phyloP scores from a whole-genome alignment of 140 eudicot species.

The Senecio squalidus region DNA sequence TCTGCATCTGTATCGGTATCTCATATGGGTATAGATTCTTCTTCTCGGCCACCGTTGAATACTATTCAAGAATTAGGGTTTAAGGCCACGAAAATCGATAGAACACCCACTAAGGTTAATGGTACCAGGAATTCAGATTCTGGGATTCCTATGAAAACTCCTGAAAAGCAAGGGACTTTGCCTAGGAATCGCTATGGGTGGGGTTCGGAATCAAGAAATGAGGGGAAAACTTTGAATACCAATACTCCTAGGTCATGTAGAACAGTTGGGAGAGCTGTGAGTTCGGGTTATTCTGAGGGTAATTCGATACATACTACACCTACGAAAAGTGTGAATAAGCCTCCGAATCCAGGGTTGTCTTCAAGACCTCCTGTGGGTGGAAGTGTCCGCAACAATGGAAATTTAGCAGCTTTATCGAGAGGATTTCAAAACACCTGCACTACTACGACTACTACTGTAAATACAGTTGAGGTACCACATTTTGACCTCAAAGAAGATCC shows the following conservation, averaged over 20 bases:
- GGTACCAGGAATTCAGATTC: constrained; percentile 32
- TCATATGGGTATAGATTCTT: constrained; percentile 28
- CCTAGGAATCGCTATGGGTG: constrained; percentile 51
- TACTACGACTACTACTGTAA: constrained; percentile 53
- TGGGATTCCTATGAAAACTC: constrained; percentile 49
- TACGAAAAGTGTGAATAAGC: constrained; percentile 82
- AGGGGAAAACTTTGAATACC: constrained; percentile 30
- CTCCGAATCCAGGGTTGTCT: constrained; percentile 57
- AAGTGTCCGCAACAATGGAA: constrained; percentile 42
- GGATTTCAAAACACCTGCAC: constrained; percentile 43
- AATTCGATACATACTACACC: constrained; percentile 75
- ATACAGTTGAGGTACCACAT: constrained; percentile 79
- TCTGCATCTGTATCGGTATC: constrained; percentile 7
- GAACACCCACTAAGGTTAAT: constrained; percentile 65
- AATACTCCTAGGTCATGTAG: constrained; percentile 68
- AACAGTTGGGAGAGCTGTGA: constrained; percentile 41
- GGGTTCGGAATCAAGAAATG: constrained; percentile 46
- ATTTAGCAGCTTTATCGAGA: constrained; percentile 47
- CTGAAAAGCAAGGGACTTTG: constrained; percentile 49
- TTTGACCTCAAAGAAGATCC: constrained; percentile 93
- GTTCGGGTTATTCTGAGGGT: constrained; percentile 52
- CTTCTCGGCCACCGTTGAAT: constrained; percentile 58
- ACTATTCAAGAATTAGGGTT: constrained; percentile 44
- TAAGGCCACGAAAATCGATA: constrained; percentile 36
- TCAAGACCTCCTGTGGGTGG: constrained; percentile 42